A percentile compares a stretch with the other conserved stretches of the same genome.
phyloP scores from a whole-genome alignment of 2,329 filamentous ascomycete species.

The Mycocentrospora acerina region DNA sequence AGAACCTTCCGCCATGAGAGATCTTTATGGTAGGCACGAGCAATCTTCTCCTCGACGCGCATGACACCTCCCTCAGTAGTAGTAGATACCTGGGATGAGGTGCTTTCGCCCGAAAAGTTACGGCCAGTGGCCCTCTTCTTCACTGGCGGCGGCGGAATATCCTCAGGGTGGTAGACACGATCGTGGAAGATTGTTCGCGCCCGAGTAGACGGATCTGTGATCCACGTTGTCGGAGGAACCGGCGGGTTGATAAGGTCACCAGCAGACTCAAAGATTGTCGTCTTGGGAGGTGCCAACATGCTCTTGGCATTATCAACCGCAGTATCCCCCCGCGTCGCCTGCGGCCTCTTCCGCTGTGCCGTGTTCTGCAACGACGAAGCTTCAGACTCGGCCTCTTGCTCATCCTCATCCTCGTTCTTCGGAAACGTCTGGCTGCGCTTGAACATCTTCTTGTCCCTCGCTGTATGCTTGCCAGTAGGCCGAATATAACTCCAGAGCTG shows the following conservation, averaged over 20 bases:
- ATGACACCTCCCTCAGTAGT: slow-evolving; percentile 61
- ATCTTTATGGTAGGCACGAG: slow-evolving; percentile 87
- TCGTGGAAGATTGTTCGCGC: slow-evolving; percentile 95
- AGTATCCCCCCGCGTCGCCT: slow-evolving; percentile 53
- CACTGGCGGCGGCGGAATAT: slow-evolving; percentile 79
- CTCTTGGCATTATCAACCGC: slow-evolving; percentile 48
- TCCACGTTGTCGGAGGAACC: slow-evolving; percentile 75
- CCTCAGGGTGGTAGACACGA: slow-evolving; percentile 87
- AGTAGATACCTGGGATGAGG: slow-evolving; percentile 25
- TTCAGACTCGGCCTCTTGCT: slow-evolving; percentile 11
- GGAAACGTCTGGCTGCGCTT: slow-evolving; percentile 36
- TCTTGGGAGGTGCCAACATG: slow-evolving; percentile 76
- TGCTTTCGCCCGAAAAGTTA: slow-evolving; percentile 42
- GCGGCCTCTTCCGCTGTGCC: slow-evolving; percentile 41
- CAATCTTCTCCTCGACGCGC: slow-evolving; percentile 97
- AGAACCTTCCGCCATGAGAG: slow-evolving; percentile 96
- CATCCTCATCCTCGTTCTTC: slow-evolving; percentile 23
- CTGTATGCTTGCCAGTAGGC: slow-evolving; percentile 62
- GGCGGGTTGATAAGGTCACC: slow-evolving; percentile 91
- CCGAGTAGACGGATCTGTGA: slow-evolving; percentile 79
- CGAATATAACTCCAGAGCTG: slow-evolving; percentile 75
- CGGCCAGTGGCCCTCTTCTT: slow-evolving; percentile 42
- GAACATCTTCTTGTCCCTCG: slow-evolving; percentile 66
- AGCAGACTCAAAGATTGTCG: slow-evolving; percentile 92
- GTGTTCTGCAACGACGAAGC: slow-evolving; percentile 14